Evolutionary conservation across 1,284 basidiomycete genomes (phyloP).

Genomic region (Moesziomyces parantarcticus): DNA sequence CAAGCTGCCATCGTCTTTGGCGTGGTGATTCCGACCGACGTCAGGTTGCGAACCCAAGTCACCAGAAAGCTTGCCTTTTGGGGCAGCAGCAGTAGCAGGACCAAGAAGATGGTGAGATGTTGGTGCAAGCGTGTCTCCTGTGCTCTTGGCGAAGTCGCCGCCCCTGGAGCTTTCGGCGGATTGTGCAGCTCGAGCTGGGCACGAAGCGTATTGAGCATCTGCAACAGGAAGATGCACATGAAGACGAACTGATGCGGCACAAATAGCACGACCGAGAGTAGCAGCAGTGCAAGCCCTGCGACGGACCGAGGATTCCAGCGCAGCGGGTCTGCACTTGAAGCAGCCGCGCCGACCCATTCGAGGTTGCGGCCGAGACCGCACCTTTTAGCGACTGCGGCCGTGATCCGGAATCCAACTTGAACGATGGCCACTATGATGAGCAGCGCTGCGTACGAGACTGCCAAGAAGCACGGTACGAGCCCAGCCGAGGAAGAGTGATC

Average conservation of each 20-base stretch:
- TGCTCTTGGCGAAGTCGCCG: conserved; percentile 1
- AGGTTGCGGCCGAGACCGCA: conserved; percentile 16
- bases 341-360: conserved; percentile 21
- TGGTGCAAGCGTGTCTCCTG: conserved; percentile 70
- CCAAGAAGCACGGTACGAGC: conserved; percentile 29
- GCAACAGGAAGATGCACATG: conserved; percentile 81
- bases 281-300: conserved; percentile 75
- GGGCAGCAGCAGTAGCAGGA: conserved; percentile 86
- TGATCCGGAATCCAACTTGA: conserved; percentile 25
- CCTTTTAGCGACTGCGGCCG: conserved; percentile 10
- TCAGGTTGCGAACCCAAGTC: conserved; percentile 85
- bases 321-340: conserved; percentile 20
- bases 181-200: conserved; percentile 35
- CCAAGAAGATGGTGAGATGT: conserved; percentile 73
- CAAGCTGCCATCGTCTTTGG: conserved; percentile 54
- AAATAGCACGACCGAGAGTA: conserved; percentile 76
- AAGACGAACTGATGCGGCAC: conserved; percentile 92
- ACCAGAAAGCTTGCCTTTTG: conserved; percentile 81
- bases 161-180: not conserved
- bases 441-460: conserved; percentile 30
- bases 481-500: conserved; percentile 17
- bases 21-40: conserved; percentile 65
- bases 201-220: conserved; percentile 71
- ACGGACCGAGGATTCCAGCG: conserved; percentile 61
- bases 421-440: conserved; percentile 26